Conservation (phyloP, 148 eudicot species). For the Camellia lanceoleosa region DNA sequence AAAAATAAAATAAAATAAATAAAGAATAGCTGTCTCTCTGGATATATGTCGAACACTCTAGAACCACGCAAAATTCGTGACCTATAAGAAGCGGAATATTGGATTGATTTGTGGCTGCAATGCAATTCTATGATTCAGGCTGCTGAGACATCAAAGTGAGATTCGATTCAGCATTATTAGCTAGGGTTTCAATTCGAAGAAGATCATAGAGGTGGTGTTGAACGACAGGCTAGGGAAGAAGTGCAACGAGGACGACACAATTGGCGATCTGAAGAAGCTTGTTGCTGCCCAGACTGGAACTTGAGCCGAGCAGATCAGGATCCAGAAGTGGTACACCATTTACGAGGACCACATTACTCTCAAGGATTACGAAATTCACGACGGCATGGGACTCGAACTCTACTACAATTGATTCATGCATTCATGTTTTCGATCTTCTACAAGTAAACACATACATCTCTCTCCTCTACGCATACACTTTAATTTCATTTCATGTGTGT, state of each 20-base stretch:
- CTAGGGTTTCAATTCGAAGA: background rate
- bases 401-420: background rate
- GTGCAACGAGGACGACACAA: slow-evolving; percentile 12
- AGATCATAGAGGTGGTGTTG: slow-evolving; percentile 13
- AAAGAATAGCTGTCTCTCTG: too few relatives aligned
- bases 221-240: slow-evolving; percentile 14
- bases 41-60: too few relatives aligned
- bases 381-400: slow-evolving; percentile 14
- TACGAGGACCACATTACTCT: slow-evolving; percentile 15
- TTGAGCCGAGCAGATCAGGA: slow-evolving; percentile 8
- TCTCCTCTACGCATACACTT: too few relatives aligned
- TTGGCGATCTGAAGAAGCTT: slow-evolving; percentile 15
- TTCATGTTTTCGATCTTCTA: background rate
- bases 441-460: background rate
- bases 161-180: too few relatives aligned
- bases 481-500: too few relatives aligned
- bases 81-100: too few relatives aligned
- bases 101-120: too few relatives aligned
- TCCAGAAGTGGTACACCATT: slow-evolving; percentile 12
- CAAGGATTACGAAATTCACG: slow-evolving; percentile 12
- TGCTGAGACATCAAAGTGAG: background rate
- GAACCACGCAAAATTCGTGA: too few relatives aligned
- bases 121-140: too few relatives aligned
- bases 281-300: slow-evolving; percentile 10
- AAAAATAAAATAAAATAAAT: too few relatives aligned